These are phyloP conservation scores for Sporisorium graminicola DNA, from an alignment of 1,284 basidiomycete species.

Conservation along the genomic window DNA sequence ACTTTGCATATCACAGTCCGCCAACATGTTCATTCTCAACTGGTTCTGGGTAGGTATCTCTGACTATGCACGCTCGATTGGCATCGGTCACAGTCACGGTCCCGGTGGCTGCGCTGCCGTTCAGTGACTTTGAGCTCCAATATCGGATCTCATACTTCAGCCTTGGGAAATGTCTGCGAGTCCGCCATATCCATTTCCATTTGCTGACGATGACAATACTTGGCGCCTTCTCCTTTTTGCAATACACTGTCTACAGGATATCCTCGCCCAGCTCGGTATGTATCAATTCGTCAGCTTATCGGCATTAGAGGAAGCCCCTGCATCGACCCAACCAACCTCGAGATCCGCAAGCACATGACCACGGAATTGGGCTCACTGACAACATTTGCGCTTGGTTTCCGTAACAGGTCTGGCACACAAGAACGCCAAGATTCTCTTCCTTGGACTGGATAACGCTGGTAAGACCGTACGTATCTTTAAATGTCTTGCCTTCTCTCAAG, in stretches of 20 bases:
- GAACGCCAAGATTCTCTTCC: slow-evolving; percentile 98
- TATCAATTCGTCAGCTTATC: slow-evolving; percentile 6
- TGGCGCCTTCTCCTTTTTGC: slow-evolving; percentile 1
- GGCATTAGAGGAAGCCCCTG: not conserved
- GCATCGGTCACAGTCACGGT: not conserved
- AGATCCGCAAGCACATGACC: not conserved
- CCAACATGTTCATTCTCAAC: slow-evolving; percentile 68
- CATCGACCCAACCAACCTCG: not conserved
- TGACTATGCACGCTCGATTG: not conserved
- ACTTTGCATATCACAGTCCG: slow-evolving; percentile 1
- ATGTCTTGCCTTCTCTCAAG: not conserved
- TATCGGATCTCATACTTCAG: not conserved
- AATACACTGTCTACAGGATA: slow-evolving; percentile 46
- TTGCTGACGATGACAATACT: slow-evolving; percentile 10
- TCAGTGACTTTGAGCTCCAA: too few species aligned
- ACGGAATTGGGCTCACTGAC: not conserved
- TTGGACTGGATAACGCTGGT: slow-evolving; percentile 98
- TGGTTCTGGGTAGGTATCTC: slow-evolving; percentile 68
- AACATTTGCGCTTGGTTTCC: not conserved
- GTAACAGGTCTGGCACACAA: slow-evolving; percentile 87
- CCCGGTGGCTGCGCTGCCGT: too few species aligned
- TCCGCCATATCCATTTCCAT: not conserved
- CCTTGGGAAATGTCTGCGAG: not conserved
- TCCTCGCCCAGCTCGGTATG: slow-evolving; percentile 68
- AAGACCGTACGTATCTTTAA: slow-evolving; percentile 82